phyloP scores from a whole-genome alignment of 169 alveolate genomes.

The Cryptosporidium canis region DNA sequence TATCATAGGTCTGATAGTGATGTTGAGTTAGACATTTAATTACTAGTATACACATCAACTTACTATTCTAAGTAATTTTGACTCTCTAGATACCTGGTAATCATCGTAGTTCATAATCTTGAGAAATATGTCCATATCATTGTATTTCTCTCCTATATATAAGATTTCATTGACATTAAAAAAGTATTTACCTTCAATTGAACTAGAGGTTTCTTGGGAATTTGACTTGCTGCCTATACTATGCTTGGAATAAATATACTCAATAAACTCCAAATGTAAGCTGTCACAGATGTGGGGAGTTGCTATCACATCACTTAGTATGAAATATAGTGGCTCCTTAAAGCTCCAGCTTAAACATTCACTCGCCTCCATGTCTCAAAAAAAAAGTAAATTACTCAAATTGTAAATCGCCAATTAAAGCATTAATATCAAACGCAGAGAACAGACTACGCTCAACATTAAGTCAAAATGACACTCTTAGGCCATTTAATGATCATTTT shows the following conservation, averaged over 20 bases:
- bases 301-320: not conserved
- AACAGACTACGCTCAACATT: too few relatives aligned
- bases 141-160: constrained; percentile 10
- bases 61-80: not conserved
- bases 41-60: not conserved
- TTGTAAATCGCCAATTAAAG: too few relatives aligned
- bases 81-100: not conserved
- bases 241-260: not conserved
- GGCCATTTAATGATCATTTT: too few relatives aligned
- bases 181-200: not conserved
- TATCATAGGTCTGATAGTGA: constrained; percentile 3
- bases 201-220: not conserved
- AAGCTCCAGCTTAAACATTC: too few relatives aligned
- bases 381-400: too few relatives aligned
- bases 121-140: not conserved
- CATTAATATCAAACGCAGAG: too few relatives aligned
- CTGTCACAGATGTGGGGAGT: constrained; percentile 1
- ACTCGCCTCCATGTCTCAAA: too few relatives aligned
- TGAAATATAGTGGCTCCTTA: not conserved
- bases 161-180: constrained; percentile 20
- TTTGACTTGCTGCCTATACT: not conserved
- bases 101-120: not conserved
- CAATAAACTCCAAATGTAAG: not conserved
- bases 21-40: not conserved
- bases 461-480: too few relatives aligned